Base-by-base conservation (phyloP, 148 eudicot genomes). In the Suaeda aralocaspica region DNA sequence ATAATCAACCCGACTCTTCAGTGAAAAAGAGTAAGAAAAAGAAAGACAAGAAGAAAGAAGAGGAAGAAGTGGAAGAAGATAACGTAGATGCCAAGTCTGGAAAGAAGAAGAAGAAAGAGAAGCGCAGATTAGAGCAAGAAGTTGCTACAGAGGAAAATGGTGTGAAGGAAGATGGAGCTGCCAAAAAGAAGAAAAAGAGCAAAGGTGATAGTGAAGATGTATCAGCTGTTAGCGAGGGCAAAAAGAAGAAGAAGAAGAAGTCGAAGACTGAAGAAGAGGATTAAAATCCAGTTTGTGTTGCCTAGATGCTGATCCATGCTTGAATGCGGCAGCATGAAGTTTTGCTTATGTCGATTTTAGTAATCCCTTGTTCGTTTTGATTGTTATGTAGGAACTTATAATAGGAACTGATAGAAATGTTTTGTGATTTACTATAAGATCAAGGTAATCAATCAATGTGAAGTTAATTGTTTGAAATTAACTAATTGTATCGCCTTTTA, bases 1-100 rank as follows among this genome's bases (percentile, higher is more conserved):
- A 87, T 48, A 66, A 81, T 22, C 30, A 76, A 36, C 72, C 79
- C 26, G 88, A 77, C 9, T 28, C 82, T 50, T 60, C 83, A 1
- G 65, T 57, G 41, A 90, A 87, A 77, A 90, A 87, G 82, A 87
- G 90, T 86, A 87, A 84, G 88, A 87, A 89, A 72, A 86, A 74
- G 72, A 82, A 81, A 78, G 51, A 71, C 55, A 74, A 76, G 68
- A 75, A 81, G 45, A 67, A 76, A 25, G 57, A 79, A n/a, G 42
- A 70, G 31, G 60, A 78, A 72, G 61, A 63, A 14, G 15, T 21
- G 21, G 51, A 79, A 46, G 60, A 72, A 74, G 34, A 63, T 26
- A 33, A 46, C 0, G 78, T 69, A 67, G 90, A 81, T 10, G 63
- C 74, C 3, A 87, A 85, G 71, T 72, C 86, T 0, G 89, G 73